Base-by-base conservation (phyloP, 306 rosid species). In the Benincasa hispida region DNA sequence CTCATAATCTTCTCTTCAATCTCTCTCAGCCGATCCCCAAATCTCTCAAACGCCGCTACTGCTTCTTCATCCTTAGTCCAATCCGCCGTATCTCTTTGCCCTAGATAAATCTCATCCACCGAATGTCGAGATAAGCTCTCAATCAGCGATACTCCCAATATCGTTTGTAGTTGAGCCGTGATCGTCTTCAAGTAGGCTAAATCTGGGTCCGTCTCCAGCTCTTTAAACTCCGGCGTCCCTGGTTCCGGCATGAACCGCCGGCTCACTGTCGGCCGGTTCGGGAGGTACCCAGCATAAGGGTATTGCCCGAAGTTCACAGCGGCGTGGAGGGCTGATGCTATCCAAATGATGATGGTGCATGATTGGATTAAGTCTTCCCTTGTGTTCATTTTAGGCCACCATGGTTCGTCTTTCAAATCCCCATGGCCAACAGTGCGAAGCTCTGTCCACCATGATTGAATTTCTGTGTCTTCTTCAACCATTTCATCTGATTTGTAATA, bases 291-390 rank as follows among this genome's bases (percentile, higher is more conserved):
- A 9, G 96, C 99, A 53, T 90, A 94, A 28, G 96, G 91, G 78
- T 92, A 94, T 27, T 94, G 98, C 73, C 99, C 98, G 76, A 94
- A 94, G 54, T 94, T 94, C 30, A 94, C 97, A 1, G 99, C 99
- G 22, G 99, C 99, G 75, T 94, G 99, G 17, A 90, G 87, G 3
- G 99, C 99, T 21, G 99, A 94, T 59, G 98, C 99, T 37, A 94
- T 60, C 99, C 99, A 94, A 0, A 94, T 94, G 79, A 94, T 88
- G 39, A 83, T 94, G 74, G 93, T 85, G 80, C 93, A 85, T 51
- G 96, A 81, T 22, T 86, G 79, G 81, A 90, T 85, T 35, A 94
- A 90, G 47, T 90, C 94, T 1, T 45, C 76, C 69, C 41, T 79
- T 10, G 91, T 87, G 72, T 84, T 68, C 93, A 94, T 90, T 60